Conservation (phyloP, 305 asterid species). For the Solanum aculeatissimum region DNA sequence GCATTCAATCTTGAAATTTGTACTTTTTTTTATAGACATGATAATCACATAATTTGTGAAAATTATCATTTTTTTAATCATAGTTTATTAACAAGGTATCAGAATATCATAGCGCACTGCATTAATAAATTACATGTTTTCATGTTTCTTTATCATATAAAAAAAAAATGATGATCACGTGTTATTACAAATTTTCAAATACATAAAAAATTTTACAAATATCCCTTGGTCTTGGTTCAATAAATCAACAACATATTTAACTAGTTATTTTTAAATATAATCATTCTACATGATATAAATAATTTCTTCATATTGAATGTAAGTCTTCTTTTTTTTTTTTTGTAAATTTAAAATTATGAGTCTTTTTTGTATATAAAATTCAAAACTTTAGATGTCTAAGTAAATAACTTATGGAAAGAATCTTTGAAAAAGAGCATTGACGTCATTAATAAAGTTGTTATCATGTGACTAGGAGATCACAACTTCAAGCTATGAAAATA, state of each 20-base stretch:
- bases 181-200: not conserved
- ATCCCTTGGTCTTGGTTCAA: not conserved
- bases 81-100: not conserved
- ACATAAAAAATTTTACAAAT: not conserved
- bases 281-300: not conserved
- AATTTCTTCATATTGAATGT: not conserved
- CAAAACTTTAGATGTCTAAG: not conserved
- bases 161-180: accelerated
- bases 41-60: not conserved
- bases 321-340: not conserved
- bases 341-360: not conserved
- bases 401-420: not conserved
- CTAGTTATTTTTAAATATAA: too few species aligned
- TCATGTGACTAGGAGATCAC: not conserved
- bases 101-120: accelerated
- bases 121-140: not conserved
- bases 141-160: not conserved
- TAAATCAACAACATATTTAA: not conserved
- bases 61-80: not conserved
- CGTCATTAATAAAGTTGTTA: not conserved
- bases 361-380: not conserved
- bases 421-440: not conserved
- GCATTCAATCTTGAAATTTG: not conserved
- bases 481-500: not conserved
- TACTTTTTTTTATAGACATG: not conserved